These are phyloP conservation scores for Clohesyomyces aquaticus DNA, from an alignment of 495 filamentous ascomycete genomes.

Conservation along the genomic window DNA sequence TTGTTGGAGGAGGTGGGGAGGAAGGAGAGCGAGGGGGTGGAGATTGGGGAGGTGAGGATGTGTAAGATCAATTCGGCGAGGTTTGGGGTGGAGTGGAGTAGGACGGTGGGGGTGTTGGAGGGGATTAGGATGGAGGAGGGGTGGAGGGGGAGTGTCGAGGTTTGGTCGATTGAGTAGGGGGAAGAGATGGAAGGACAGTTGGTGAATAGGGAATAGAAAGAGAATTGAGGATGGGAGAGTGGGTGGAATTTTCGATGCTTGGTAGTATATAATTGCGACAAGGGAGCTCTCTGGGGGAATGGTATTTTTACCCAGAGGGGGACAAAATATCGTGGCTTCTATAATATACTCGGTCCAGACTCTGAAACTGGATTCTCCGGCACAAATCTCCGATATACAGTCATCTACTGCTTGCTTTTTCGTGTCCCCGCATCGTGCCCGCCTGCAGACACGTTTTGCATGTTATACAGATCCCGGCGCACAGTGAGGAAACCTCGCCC, in stretches of 20 bases:
- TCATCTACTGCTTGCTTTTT: no score
- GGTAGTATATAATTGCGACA: no score
- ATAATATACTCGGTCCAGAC: no score
- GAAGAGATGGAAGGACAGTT: constrained; percentile 46
- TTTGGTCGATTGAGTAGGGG: constrained; percentile 32
- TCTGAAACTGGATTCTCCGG: no score
- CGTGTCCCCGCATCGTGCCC: no score
- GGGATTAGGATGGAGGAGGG: constrained; percentile 39
- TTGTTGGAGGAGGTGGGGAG: constrained; percentile 40
- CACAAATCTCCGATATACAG: no score
- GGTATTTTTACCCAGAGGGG: no score
- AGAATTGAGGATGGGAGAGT: constrained; percentile 5
- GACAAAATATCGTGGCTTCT: no score
- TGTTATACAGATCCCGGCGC: no score
- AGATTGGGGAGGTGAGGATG: constrained; percentile 42
- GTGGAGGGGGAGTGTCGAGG: constrained; percentile 24
- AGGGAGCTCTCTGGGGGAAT: no score
- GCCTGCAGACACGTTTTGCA: no score
- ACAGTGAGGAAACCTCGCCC: no score
- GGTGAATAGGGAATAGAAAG: constrained; percentile 51
- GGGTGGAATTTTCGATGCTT: background rate
- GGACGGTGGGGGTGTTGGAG: constrained; percentile 44
- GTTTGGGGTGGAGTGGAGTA: constrained; percentile 47
- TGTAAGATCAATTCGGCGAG: constrained; percentile 49
- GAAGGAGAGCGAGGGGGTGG: constrained; percentile 12